These are phyloP conservation scores for Yamadazyma nakazawae DNA, from an alignment of 805 yeast genomes.

Conservation along the genomic window DNA sequence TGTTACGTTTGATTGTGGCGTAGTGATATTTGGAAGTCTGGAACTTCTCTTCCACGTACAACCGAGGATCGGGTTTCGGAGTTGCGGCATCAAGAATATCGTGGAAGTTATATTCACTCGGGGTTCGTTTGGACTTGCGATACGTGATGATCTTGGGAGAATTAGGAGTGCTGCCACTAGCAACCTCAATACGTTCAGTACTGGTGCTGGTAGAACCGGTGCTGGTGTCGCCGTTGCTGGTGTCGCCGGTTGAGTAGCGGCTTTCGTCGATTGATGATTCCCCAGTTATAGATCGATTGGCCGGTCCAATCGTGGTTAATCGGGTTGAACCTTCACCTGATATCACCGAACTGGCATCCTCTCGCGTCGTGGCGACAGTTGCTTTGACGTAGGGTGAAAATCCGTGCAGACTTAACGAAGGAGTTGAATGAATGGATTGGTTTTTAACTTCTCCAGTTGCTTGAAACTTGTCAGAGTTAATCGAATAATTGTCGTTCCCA, in stretches of 20 bases:
- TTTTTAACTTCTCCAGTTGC: background rate
- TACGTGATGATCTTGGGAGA: slow-evolving; percentile 41
- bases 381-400: background rate
- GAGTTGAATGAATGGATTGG: background rate
- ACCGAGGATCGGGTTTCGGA: slow-evolving; percentile 33
- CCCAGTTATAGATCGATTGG: too few species aligned
- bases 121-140: slow-evolving; percentile 32
- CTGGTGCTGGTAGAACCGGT: background rate
- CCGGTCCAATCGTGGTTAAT: slow-evolving; percentile 1
- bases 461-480: background rate
- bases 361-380: slow-evolving; percentile 9
- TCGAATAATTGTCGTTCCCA: background rate
- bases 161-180: background rate
- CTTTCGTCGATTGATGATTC: too few species aligned
- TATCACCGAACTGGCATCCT: slow-evolving; percentile 44
- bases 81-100: slow-evolving; percentile 12
- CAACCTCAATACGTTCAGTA: background rate
- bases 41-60: slow-evolving; percentile 58
- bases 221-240: background rate
- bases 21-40: slow-evolving; percentile 57
- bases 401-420: background rate
- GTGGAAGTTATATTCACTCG: slow-evolving; percentile 28
- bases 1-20: slow-evolving; percentile 60
- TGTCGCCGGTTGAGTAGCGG: background rate
- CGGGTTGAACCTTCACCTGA: slow-evolving; percentile 21